Evolutionary conservation across 2,329 filamentous ascomycete genomes (phyloP), one percentile per base, ranked within the genome.

Genomic region (Eutypella sp.): DNA sequence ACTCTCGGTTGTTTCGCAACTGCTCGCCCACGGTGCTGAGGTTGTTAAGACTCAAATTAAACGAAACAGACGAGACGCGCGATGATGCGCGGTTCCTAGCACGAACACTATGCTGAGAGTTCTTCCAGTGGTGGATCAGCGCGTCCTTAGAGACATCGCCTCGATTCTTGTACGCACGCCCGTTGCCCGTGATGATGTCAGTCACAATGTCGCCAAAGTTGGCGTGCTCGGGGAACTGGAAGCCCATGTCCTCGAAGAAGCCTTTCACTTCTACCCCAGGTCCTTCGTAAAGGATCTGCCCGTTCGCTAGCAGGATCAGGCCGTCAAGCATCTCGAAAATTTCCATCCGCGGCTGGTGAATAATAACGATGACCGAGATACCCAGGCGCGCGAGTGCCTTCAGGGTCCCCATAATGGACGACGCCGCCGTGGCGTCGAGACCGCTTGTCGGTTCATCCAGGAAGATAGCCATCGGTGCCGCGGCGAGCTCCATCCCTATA

Each of bases 161-260:
- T 0, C 55, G 57, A 3, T 48, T 53, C 50, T 77, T 76, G 60
- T 81, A 80, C 11, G 66, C 57, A 13, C 69, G 63, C 1, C 78
- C 77, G 50, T 80, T 76, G 3, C 78, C 78, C 0, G 76, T 78
- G 53, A 82, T 75, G 51, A 82, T 81, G 44, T 83, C 79, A n/a
- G 79, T 79, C 20, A 82, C 69, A 1, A 76, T 67, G 50, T 83
- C 80, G 8, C 75, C 79, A 5, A 70, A 71, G 51, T 83, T 83
- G 38, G 67, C 67, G 46, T 74, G 66, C 15, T 60, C 48, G 1
- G 72, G 72, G 47, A 82, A 78, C 0, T 59, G 54, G 57, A 75
- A 82, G 2, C 79, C 78, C 11, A 76, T 60, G 27, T 63, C 55
- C 53, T 78, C 69, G 46, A 82, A 81, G 56, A 78, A 80, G 2